phyloP scores from a whole-genome alignment of 805 yeast genomes.

The Lachancea sp. region DNA sequence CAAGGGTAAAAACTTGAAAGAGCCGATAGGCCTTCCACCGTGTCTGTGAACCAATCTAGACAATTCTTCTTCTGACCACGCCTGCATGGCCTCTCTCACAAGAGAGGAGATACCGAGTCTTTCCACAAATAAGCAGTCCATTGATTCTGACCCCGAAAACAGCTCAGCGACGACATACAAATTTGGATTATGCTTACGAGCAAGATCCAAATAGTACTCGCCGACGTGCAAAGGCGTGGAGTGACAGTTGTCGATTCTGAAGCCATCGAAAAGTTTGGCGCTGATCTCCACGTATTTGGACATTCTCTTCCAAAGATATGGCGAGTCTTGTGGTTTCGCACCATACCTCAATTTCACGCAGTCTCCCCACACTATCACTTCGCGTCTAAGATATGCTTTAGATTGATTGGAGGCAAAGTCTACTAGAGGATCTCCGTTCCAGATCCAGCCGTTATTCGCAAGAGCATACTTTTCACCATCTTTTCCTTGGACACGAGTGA shows the following conservation, averaged over 20 bases:
- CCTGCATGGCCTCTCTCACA: conserved; percentile 96
- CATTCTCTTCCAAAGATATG: conserved; percentile 86
- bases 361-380: conserved; percentile 96
- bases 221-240: conserved; percentile 96
- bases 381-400: conserved; percentile 80
- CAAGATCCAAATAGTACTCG: conserved; percentile 78
- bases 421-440: conserved; percentile 92
- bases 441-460: conserved; percentile 97
- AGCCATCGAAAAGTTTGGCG: conserved; percentile 76
- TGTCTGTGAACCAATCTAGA: conserved; percentile 83
- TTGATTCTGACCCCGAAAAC: conserved; percentile 84
- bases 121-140: conserved; percentile 88
- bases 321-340: conserved; percentile 68
- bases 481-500: conserved; percentile 55
- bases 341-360: conserved; percentile 94
- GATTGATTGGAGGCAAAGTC: conserved; percentile 84
- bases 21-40: conserved; percentile 95
- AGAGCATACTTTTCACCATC: conserved; percentile 60
- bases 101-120: conserved; percentile 82
- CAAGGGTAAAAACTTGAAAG: conserved; percentile 72
- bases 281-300: conserved; percentile 61
- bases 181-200: conserved; percentile 77
- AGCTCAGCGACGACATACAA: conserved; percentile 91
- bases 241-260: conserved; percentile 92
- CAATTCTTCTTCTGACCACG: conserved; percentile 80